Percentiles rank a stretch among this genome's conserved stretches.
phyloP scores from a whole-genome alignment of 306 rosid genomes.

The Aeschynomene evenia region DNA sequence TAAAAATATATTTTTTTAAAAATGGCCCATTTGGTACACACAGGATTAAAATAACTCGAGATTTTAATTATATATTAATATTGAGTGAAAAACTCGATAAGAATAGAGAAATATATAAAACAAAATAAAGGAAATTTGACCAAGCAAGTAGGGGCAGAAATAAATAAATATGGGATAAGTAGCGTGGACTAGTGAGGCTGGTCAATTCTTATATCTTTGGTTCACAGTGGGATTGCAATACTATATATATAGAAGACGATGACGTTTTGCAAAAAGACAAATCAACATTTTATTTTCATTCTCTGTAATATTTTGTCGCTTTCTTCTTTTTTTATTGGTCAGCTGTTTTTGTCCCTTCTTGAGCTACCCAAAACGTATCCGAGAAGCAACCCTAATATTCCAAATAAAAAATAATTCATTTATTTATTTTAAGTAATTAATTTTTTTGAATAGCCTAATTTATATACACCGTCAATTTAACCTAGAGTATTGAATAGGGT shows the following conservation, averaged over 20 bases:
- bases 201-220: conserved; percentile 7
- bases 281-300: not conserved
- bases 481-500: too few species aligned
- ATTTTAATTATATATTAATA: too few species aligned
- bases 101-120: not conserved
- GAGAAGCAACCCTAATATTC: conserved; percentile 6
- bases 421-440: too few species aligned
- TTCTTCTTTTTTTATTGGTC: not conserved
- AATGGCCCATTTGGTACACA: too few species aligned
- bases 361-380: conserved; percentile 24
- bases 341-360: conserved; percentile 3
- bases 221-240: not conserved
- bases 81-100: not conserved
- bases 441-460: too few species aligned
- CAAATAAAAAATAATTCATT: not conserved
- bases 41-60: too few species aligned
- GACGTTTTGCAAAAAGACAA: conserved; percentile 33
- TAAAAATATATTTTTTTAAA: not conserved
- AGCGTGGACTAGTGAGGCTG: conserved; percentile 20
- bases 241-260: too few species aligned
- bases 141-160: not conserved
- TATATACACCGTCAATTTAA: too few species aligned
- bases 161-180: not conserved
- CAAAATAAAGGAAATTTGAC: not conserved
- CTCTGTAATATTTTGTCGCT: not conserved